Base-by-base conservation (phyloP, 352 stramenopile species). In the Globisporangium viniferum region DNA sequence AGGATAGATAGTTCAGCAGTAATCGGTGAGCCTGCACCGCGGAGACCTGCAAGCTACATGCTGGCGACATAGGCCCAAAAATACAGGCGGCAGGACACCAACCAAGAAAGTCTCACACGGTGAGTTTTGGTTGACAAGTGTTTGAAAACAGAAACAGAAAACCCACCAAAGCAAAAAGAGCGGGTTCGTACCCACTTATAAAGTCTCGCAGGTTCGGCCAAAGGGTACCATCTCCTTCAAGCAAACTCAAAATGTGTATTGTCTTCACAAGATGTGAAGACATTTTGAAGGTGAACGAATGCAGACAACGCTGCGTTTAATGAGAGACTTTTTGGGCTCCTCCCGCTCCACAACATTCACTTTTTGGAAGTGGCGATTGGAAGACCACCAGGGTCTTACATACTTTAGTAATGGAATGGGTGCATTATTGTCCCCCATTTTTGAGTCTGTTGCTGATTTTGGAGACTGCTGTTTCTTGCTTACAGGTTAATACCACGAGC, bases 131-230 rank as follows among this genome's bases (percentile, higher is more conserved):
- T 20, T n/a, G 18, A 8, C 5, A 18, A 48, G 5, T 49, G 18
- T n/a, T n/a, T n/a, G n/a, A 51, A 51, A 51, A 51, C 44, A 51
- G 44, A 51, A 51, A 51, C 41, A 14, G 15, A 14, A n/a, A 14
- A 5, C 15, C 14, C 3, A 49, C 15, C 5, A n/a, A 5, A 22
- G 2, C 44, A 51, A 51, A 51, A 22, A 51, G 44, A 51, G 44
- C 44, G 44, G 44, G 44, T 51, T 51, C 44, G 44, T 51, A 51
- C 44, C 44, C 44, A 51, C 44, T 51, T 51, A 51, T 51, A 51
- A 51, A 51, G 6, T 51, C 44, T 51, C 44, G 18, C 5, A 51
- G 44, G 44, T 22, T 51, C 15, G 44, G 44, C 6, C 44, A 24
- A n/a, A n/a, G n/a, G n/a, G n/a, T n/a, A n/a, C 18, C 44, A 51